phyloP scores from a whole-genome alignment of 345 rosid genomes.

The Camelina neglecta region DNA sequence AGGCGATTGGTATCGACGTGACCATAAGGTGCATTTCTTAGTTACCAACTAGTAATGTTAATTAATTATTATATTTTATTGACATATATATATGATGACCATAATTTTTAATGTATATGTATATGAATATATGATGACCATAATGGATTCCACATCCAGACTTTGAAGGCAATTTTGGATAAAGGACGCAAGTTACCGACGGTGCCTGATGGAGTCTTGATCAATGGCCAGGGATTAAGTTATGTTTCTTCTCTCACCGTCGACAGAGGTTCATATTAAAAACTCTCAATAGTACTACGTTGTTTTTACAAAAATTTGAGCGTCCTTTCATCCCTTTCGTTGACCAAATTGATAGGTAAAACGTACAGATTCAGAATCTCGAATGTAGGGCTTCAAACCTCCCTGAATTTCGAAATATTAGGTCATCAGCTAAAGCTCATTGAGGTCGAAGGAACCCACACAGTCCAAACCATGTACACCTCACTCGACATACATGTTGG shows the following conservation, averaged over 20 bases:
- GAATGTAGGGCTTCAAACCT: slow-evolving; percentile 70
- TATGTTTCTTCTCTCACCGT: slow-evolving; percentile 55
- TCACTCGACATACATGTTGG: slow-evolving; percentile 83
- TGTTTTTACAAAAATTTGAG: background rate
- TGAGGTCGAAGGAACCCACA: slow-evolving; percentile 92
- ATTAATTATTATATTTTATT: background rate
- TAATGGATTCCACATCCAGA: slow-evolving; percentile 39
- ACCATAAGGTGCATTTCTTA: slow-evolving; percentile 58
- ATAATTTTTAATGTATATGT: too few relatives aligned
- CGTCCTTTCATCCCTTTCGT: background rate
- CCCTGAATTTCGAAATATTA: slow-evolving; percentile 72
- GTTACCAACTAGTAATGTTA: background rate
- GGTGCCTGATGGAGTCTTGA: slow-evolving; percentile 56
- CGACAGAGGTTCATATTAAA: slow-evolving; percentile 52
- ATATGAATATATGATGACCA: background rate
- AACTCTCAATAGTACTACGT: background rate
- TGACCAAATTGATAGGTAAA: slow-evolving; percentile 51
- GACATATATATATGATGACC: background rate
- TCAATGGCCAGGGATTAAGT: slow-evolving; percentile 65
- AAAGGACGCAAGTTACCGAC: slow-evolving; percentile 58
- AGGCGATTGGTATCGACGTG: slow-evolving; percentile 72
- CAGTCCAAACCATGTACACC: slow-evolving; percentile 62
- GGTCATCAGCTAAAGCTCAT: slow-evolving; percentile 77
- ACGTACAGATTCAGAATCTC: slow-evolving; percentile 79
- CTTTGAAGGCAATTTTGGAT: slow-evolving; percentile 56